Evolutionary conservation across 139 green algal species (phyloP).

Genomic region (Pedinophyceae sp.): DNA sequence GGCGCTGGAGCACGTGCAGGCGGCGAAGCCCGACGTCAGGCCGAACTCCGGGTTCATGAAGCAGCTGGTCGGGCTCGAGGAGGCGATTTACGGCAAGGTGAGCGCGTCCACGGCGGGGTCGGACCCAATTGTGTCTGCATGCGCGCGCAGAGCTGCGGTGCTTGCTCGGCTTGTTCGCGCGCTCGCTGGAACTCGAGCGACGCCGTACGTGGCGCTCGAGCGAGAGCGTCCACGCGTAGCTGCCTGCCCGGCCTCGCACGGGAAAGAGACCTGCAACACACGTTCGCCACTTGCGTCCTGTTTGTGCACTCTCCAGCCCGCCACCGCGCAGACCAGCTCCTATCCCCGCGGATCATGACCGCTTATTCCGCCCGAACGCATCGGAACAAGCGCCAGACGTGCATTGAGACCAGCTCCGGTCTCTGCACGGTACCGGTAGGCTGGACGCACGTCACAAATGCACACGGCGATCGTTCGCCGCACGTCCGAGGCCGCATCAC

Average conservation of each 20-base stretch:
- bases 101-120: slow-evolving; percentile 24
- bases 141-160: not conserved
- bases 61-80: slow-evolving; percentile 41
- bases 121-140: not conserved
- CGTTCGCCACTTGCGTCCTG: not conserved
- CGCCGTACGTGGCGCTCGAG: not conserved
- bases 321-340: too few species aligned
- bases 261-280: not conserved
- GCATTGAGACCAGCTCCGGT: too few species aligned
- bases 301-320: not conserved
- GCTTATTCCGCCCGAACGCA: too few species aligned
- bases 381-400: too few species aligned
- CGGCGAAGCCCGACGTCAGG: slow-evolving; percentile 27
- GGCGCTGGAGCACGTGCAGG: slow-evolving; percentile 28
- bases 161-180: not conserved
- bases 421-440: slow-evolving; percentile 16
- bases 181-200: not conserved
- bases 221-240: not conserved
- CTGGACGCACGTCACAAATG: too few species aligned
- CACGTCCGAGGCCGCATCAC: too few species aligned
- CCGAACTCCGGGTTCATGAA: slow-evolving; percentile 72
- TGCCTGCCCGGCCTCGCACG: not conserved
- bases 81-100: slow-evolving; percentile 32
- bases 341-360: too few species aligned
- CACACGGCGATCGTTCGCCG: too few species aligned